Evolutionary conservation across 2,329 filamentous ascomycete genomes (phyloP).

Genomic region (Pseudogymnoascus sp.): DNA sequence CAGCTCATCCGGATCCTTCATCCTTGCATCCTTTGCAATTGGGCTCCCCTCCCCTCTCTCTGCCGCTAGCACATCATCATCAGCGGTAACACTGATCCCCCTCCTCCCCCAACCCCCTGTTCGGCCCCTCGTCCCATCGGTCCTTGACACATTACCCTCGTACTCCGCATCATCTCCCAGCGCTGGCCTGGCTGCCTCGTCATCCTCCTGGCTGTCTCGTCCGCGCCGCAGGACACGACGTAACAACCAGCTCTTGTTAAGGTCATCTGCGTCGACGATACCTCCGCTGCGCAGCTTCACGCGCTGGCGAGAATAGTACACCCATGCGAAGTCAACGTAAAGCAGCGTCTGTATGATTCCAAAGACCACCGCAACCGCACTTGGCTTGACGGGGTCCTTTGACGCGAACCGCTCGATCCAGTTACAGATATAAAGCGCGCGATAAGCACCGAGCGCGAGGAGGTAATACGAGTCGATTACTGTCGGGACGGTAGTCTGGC

Average conservation of each 20-base stretch:
- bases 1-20: slow-evolving; percentile 59
- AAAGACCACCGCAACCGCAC: slow-evolving; percentile 72
- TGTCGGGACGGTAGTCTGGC: slow-evolving; percentile 90
- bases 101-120: slow-evolving; percentile 47
- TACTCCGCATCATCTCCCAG: slow-evolving; percentile 22
- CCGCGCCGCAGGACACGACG: slow-evolving; percentile 63
- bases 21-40: slow-evolving; percentile 49
- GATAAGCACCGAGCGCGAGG: slow-evolving; percentile 76
- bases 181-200: slow-evolving; percentile 20
- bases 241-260: slow-evolving; percentile 77
- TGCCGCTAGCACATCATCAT: slow-evolving; percentile 48
- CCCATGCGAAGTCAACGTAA: slow-evolving; percentile 93
- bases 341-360: slow-evolving; percentile 82
- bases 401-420: slow-evolving; percentile 67
- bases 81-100: slow-evolving; percentile 59
- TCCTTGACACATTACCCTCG: not conserved
- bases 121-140: not conserved
- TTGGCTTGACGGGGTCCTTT: slow-evolving; percentile 54
- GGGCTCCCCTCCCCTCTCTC: slow-evolving; percentile 41
- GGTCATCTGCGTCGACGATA: slow-evolving; percentile 82
- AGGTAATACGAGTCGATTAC: slow-evolving; percentile 98
- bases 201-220: slow-evolving; percentile 14
- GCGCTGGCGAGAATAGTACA: slow-evolving; percentile 87
- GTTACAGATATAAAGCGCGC: slow-evolving; percentile 81
- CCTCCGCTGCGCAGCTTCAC: slow-evolving; percentile 87